phyloP scores from a whole-genome alignment of 495 filamentous ascomycete species.

The Penicillium coffeae region DNA sequence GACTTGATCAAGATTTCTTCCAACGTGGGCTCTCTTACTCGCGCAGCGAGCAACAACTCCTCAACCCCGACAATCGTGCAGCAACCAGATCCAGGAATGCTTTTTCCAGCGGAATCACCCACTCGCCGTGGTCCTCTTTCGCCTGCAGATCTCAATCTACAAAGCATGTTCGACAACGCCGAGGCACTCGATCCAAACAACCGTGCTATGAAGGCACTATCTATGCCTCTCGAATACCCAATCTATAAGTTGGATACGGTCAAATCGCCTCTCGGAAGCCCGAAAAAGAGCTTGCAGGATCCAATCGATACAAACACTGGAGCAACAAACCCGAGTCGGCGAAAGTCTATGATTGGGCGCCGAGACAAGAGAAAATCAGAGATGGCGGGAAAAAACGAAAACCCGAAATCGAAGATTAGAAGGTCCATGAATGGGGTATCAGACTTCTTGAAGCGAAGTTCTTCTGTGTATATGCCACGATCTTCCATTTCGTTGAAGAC shows the following conservation, averaged over 20 bases:
- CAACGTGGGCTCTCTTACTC: conserved; percentile 8
- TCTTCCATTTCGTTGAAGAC: conserved; percentile 15
- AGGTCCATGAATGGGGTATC: conserved; percentile 12
- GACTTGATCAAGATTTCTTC: conserved; percentile 22
- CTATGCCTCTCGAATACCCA: conserved; percentile 16
- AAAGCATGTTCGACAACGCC: conserved; percentile 17
- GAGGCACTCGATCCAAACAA: conserved; percentile 2
- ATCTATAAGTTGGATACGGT: conserved; percentile 19
- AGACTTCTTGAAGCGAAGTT: conserved; percentile 8
- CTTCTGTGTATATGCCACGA: conserved; percentile 10
- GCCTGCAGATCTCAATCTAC: conserved; percentile 10
- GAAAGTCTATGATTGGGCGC: neutral
- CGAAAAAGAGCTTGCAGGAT: conserved; percentile 8
- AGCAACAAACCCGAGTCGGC: neutral
- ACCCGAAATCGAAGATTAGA: conserved; percentile 5
- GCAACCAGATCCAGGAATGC: conserved; percentile 9
- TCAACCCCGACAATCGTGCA: conserved; percentile 13
- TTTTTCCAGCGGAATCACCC: conserved; percentile 12
- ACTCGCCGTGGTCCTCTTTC: conserved; percentile 6
- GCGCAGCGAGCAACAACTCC: conserved; percentile 13
- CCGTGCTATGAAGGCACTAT: conserved; percentile 5
- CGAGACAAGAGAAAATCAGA: neutral
- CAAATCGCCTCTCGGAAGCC: conserved; percentile 6
- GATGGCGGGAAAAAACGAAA: neutral
- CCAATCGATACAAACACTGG: conserved; percentile 10